Conservation (phyloP, 495 filamentous ascomycete species). For the Penicillium odoratum region DNA sequence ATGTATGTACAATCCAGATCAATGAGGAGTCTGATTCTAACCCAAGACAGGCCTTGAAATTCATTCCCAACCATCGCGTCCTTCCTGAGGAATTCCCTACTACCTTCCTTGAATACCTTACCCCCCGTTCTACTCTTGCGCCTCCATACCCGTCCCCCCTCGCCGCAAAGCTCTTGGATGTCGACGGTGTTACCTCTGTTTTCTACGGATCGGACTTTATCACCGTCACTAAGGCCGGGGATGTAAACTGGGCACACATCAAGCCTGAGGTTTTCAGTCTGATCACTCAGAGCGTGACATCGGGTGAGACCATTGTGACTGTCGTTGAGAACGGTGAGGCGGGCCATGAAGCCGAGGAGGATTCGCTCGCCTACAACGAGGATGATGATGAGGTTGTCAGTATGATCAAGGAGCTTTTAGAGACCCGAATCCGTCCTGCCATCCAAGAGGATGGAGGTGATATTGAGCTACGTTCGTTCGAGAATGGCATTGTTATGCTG, state of each 20-base stretch:
- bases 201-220: constrained; percentile 97
- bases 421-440: constrained; percentile 89
- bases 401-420: constrained; percentile 98
- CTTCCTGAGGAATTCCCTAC: constrained; percentile 70
- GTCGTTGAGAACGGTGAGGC: constrained; percentile 59
- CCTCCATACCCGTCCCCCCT: constrained; percentile 92
- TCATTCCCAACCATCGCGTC: constrained; percentile 81
- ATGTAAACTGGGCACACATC: constrained; percentile 89
- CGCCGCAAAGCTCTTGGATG: constrained; percentile 81
- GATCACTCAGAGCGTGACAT: constrained; percentile 86
- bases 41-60: constrained; percentile 70
- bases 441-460: constrained; percentile 98
- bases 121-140: constrained; percentile 81
- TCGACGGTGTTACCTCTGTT: constrained; percentile 89
- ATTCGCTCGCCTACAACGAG: constrained; percentile 76
- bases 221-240: constrained; percentile 86
- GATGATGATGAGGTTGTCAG: constrained; percentile 89
- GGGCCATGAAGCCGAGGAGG: constrained; percentile 55
- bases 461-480: constrained; percentile 89
- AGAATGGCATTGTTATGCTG: constrained; percentile 78
- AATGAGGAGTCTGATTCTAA: not conserved
- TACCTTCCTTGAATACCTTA: constrained; percentile 87
- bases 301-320: constrained; percentile 78
- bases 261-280: constrained; percentile 93
- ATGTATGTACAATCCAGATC: constrained; percentile 52